A percentile compares a stretch with the other conserved stretches of the same genome.
phyloP scores from a whole-genome alignment of 2,329 filamentous ascomycete genomes.

The Parastagonospora nodorum region DNA sequence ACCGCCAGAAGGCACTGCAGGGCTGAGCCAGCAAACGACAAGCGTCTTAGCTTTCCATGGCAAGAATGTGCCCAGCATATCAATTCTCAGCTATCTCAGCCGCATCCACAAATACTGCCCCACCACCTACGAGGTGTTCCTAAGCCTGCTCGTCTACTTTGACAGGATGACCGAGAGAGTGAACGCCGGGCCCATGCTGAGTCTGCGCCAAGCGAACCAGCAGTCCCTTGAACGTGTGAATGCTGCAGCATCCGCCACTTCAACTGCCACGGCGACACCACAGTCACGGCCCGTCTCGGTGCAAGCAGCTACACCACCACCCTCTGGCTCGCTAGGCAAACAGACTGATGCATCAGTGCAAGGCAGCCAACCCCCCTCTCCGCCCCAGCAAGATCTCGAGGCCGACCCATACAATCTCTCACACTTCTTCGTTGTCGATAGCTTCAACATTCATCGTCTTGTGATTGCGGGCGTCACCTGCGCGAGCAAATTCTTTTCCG shows the following conservation, averaged over 20 bases:
- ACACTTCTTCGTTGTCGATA: constrained; percentile 92
- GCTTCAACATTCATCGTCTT: constrained; percentile 96
- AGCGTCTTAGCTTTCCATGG: constrained; percentile 94
- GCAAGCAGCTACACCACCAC: constrained; percentile 55
- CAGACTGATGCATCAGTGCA: constrained; percentile 36
- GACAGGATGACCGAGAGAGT: constrained; percentile 98
- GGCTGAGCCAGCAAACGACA: constrained; percentile 66
- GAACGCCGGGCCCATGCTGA: constrained; percentile 77
- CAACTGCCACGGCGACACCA: constrained; percentile 29
- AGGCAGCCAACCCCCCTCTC: constrained; percentile 42
- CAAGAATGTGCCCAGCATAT: constrained; percentile 97
- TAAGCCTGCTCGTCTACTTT: constrained; percentile 95
- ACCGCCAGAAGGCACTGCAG: constrained; percentile 62
- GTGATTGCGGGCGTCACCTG: constrained; percentile 98
- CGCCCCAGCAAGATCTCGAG: constrained; percentile 46
- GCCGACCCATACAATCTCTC: constrained; percentile 60
- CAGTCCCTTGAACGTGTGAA: constrained; percentile 48
- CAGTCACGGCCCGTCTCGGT: constrained; percentile 35
- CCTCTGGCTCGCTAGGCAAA: constrained; percentile 55
- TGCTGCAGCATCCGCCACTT: constrained; percentile 32
- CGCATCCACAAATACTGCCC: constrained; percentile 99
- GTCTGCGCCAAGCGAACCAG: constrained; percentile 60
- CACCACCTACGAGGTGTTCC: constrained; percentile 96
- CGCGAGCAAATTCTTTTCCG: constrained; percentile 98
- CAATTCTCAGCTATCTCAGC: constrained; percentile 91